Evolutionary conservation across 345 rosid species (phyloP).

Genomic region (Salix purpurea): DNA sequence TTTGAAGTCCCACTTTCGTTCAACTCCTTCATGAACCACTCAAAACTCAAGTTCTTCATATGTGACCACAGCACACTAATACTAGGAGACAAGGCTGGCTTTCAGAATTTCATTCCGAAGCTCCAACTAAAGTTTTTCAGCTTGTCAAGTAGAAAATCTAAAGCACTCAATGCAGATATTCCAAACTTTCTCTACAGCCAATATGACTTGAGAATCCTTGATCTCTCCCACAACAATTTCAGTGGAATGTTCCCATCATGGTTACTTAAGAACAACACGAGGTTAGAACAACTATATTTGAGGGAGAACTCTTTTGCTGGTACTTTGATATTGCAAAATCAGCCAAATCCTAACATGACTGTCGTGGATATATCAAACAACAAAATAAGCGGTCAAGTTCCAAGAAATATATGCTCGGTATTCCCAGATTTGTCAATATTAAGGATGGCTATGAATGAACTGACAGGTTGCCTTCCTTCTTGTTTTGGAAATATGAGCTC

Average conservation of each 20-base stretch:
- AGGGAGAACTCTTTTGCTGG: not conserved
- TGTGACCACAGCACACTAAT: not conserved
- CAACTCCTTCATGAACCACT: conserved; percentile 5
- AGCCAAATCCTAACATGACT: not conserved
- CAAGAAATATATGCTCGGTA: too few species aligned
- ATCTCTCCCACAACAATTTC: not conserved
- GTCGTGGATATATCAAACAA: conserved; percentile 11
- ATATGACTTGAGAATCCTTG: conserved; percentile 4
- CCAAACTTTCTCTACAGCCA: conserved; percentile 11
- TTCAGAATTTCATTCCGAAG: not conserved
- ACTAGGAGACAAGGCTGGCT: not conserved
- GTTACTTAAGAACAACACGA: conserved; percentile 28
- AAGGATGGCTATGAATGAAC: conserved; percentile 5
- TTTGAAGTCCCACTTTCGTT: conserved; percentile 1
- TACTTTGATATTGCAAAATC: not conserved
- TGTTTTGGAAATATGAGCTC: conserved; percentile 5
- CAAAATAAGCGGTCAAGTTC: too few species aligned
- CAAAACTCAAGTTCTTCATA: conserved; percentile 1
- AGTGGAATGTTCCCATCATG: conserved; percentile 15
- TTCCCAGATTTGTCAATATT: not conserved
- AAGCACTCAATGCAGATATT: not conserved
- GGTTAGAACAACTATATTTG: not conserved
- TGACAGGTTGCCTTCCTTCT: conserved; percentile 21
- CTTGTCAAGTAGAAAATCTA: not conserved
- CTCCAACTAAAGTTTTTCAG: not conserved